phyloP scores from a whole-genome alignment of 2,329 filamentous ascomycete genomes.

The Trichophaea hybrida region DNA sequence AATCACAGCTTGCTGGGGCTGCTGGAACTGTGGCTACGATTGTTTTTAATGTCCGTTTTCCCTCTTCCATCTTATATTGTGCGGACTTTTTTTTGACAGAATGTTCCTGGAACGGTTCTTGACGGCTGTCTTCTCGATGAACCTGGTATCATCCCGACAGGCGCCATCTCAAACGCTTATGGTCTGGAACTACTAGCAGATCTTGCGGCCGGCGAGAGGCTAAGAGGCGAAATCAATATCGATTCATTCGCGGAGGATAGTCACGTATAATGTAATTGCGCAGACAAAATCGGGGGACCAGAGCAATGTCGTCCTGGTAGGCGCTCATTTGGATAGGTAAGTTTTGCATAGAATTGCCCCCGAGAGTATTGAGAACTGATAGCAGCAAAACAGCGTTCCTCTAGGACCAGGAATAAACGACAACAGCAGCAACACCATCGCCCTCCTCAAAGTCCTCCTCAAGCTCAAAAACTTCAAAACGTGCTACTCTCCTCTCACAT shows the following conservation, averaged over 20 bases:
- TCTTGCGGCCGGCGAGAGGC: neutral
- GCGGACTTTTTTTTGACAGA: neutral
- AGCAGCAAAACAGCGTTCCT: conserved; percentile 36
- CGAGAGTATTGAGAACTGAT: neutral
- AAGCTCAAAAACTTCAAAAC: conserved; percentile 42
- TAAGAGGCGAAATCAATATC: conserved; percentile 32
- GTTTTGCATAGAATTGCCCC: neutral
- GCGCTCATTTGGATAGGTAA: conserved; percentile 44
- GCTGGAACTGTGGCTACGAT: conserved; percentile 40
- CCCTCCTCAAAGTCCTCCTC: conserved; percentile 44
- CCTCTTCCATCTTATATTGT: neutral
- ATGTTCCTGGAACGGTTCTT: conserved; percentile 7
- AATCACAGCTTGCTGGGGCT: conserved; percentile 41
- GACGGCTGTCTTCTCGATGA: conserved; percentile 30
- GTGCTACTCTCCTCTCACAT: neutral
- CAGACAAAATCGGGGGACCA: conserved; percentile 45
- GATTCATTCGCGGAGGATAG: conserved; percentile 36
- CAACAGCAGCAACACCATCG: conserved; percentile 47
- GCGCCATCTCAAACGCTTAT: conserved; percentile 6
- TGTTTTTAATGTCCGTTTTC: conserved; percentile 15
- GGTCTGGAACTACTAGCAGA: neutral
- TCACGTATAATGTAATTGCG: conserved; percentile 45
- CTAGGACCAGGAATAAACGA: conserved; percentile 53
- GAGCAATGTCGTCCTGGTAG: conserved; percentile 45
- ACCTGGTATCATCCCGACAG: conserved; percentile 13